phyloP scores from a whole-genome alignment of 179 eudicot species.

The Silene coronaria region DNA sequence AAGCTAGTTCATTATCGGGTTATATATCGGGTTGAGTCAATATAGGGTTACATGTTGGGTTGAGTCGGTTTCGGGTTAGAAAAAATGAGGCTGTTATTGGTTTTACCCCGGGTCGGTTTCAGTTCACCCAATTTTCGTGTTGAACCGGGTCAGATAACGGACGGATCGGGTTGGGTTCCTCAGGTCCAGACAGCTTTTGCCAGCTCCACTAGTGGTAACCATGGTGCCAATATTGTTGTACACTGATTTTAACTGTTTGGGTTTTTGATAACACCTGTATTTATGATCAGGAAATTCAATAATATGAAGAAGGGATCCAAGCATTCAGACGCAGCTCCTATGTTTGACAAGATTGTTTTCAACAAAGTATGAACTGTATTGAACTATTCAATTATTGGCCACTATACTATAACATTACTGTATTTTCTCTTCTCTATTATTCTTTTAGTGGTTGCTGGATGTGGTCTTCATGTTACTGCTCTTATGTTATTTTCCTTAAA shows the following conservation, averaged over 20 bases:
- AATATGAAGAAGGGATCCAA: constrained; percentile 67
- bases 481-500: neutral
- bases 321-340: constrained; percentile 72
- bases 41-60: too few species aligned
- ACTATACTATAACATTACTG: neutral
- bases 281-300: constrained; percentile 54
- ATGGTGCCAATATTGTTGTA: too few species aligned
- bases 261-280: neutral
- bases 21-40: too few species aligned
- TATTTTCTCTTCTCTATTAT: neutral
- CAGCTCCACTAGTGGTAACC: too few species aligned
- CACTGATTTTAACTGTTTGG: neutral
- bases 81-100: too few species aligned
- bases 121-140: too few species aligned
- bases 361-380: constrained; percentile 47
- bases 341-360: constrained; percentile 80
- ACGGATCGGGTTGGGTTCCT: too few species aligned
- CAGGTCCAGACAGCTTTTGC: too few species aligned
- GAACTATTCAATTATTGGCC: neutral
- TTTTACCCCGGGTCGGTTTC: too few species aligned
- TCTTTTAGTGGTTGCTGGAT: neutral
- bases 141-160: too few species aligned
- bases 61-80: too few species aligned
- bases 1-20: too few species aligned
- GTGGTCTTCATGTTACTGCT: neutral